These are phyloP conservation scores for Yarrowia galli DNA, from an alignment of 1,139 yeast species.

Conservation along the genomic window DNA sequence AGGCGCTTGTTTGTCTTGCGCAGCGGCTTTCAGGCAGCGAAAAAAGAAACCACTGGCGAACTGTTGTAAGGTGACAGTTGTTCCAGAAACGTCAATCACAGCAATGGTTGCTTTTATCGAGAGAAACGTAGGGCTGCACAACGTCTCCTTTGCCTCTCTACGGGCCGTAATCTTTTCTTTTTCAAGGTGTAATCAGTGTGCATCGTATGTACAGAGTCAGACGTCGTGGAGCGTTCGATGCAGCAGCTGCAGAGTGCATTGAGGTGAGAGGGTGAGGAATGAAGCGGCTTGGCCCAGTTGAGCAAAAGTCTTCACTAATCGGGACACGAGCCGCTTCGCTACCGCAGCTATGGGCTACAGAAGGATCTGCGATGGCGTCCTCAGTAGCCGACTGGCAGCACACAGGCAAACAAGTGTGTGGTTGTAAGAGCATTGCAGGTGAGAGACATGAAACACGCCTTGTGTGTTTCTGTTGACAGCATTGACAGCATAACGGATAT, in stretches of 20 bases:
- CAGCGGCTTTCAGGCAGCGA: too few relatives aligned
- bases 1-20: not conserved
- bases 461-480: not conserved
- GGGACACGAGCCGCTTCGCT: not conserved
- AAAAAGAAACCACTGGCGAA: not conserved
- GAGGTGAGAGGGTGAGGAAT: not conserved
- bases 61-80: not conserved
- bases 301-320: not conserved
- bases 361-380: not conserved
- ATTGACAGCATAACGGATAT: not conserved
- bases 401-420: slow-evolving; percentile 5
- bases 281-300: slow-evolving; percentile 5
- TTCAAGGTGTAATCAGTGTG: not conserved
- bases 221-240: not conserved
- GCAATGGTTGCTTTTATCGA: not conserved
- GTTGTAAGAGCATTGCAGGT: too few relatives aligned
- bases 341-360: not conserved
- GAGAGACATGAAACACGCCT: not conserved
- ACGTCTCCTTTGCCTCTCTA: not conserved
- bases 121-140: not conserved
- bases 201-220: not conserved
- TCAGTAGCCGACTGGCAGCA: not conserved
- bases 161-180: slow-evolving; percentile 6
- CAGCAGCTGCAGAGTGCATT: slow-evolving; percentile 14
- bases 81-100: not conserved